Evolutionary conservation across 2,329 filamentous ascomycete species (phyloP), one percentile per base, ranked within the genome.

Genomic region (Aureobasidium vineae): DNA sequence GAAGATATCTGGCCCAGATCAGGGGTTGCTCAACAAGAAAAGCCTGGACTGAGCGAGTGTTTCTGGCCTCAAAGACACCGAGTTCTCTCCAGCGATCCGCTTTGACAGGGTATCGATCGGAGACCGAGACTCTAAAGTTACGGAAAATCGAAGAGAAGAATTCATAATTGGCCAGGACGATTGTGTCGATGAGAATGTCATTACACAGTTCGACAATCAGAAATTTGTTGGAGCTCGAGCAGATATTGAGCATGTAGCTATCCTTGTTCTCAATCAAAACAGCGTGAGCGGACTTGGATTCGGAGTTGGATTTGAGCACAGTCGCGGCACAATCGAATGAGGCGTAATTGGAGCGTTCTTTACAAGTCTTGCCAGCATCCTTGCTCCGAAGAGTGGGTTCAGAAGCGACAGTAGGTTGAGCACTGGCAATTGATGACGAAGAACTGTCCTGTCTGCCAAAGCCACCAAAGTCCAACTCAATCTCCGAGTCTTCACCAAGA

Each of bases 141-240:
- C 92, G 89, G 72, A 98, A 90, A 85, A 96, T 97, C 75, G 92
- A 97, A 65, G 92, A 97, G 81, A 99, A 99, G 81, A 99, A 99
- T 77, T 99, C 95, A 73, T 96, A 99, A 76, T 99, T 99, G 69
- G 94, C 95, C 64, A 99, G 83, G n/a, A 98, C 95, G 47, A 99
- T 84, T 0, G 95, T 99, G 75, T 99, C 95, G 67, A 99, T 90
- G 52, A 96, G 84, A 52, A 88, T 90, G 70, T 88, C 85, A 72
- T 96, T 92, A 77, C 92, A 98, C 36, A 99, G 83, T 78, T 99
- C 95, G 68, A 99, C 87, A 68, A 98, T 93, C 69, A 98, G 84
- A 75, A 96, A 97, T 77, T 98, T 98, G 80, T 96, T 94, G 71
- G 88, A 82, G 23, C 88, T 88, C 5, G 88, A 87, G 78, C 95